Conservation (phyloP, 805 yeast genomes). For the Kuraishia molischiana region DNA sequence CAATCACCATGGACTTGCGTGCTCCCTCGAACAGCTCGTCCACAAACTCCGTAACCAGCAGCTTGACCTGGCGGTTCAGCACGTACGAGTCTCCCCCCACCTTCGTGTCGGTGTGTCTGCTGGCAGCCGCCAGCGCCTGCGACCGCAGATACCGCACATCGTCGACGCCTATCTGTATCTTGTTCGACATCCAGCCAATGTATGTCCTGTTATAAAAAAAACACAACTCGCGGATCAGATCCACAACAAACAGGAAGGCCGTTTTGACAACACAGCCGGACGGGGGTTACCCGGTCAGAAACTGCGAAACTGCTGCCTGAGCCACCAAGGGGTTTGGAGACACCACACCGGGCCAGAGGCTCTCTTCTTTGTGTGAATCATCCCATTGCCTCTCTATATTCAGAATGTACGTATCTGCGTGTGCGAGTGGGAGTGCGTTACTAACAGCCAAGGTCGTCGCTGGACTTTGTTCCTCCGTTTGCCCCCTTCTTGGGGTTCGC, state of each 20-base stretch:
- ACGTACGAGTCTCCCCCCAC: not conserved
- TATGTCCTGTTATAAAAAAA: too few species aligned
- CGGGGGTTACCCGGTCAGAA: too few species aligned
- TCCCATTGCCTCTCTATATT: too few species aligned
- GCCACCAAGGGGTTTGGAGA: too few species aligned
- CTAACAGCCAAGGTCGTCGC: conserved; percentile 2
- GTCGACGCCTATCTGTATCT: conserved; percentile 37
- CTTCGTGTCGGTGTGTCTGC: conserved; percentile 3
- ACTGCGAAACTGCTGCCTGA: too few species aligned
- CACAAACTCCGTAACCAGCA: conserved; percentile 36
- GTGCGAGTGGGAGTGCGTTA: too few species aligned
- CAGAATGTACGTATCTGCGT: too few species aligned
- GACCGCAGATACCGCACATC: conserved; percentile 42
- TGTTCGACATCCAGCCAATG: conserved; percentile 9
- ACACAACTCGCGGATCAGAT: too few species aligned
- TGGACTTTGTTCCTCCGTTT: conserved; percentile 77
- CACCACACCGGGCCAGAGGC: too few species aligned
- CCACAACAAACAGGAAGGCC: not conserved
- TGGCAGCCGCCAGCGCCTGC: conserved; percentile 30
- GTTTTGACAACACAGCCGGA: not conserved
- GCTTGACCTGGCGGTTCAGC: conserved; percentile 31
- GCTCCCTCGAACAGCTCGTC: conserved; percentile 30
- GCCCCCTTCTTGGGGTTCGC: conserved; percentile 98
- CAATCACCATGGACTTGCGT: conserved; percentile 10
- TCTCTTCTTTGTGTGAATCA: too few species aligned